Base-by-base conservation (phyloP, 805 yeast species). In the Scheffersomyces stipitis region DNA sequence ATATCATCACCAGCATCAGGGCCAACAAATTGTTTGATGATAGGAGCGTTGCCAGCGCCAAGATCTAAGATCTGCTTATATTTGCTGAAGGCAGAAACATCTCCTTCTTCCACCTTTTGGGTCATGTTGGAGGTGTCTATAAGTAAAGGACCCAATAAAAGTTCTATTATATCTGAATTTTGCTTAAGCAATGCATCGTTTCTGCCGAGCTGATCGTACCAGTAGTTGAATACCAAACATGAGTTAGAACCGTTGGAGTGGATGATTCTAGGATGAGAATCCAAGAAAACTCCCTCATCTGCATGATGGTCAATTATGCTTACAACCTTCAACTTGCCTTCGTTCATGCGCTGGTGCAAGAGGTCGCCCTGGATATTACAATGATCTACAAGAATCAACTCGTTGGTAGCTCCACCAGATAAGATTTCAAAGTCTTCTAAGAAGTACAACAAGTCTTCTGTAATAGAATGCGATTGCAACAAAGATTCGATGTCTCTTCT, bases 241-340 rank as follows among this genome's bases (percentile, higher is more conserved):
- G 88, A 75, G 58, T 96, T 89, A 41, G 96, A 86, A 0, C 97
- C 98, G 31, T 77, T 64, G 3, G 69, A 62, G 30, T 64, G 58
- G 30, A 90, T 69, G 2, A 83, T 61, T 36, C 93, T 62, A 0
- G 96, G 96, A 1, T 36, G 35, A 0, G 80, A 80, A 30, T 76
- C 65, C 13, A 46, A 26, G 45, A 68, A 78, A 6, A 62, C 58
- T 0, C 64, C 64, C 44, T 81, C 84, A 50, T 90, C 96, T 13
- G 73, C 83, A 56, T 91, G 99, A 56, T 91, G 99, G 56, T 91
- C 99, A 17, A 93, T 76, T 5, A 93, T 78, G 0, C 81, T 82
- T 1, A 60, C 58, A 0, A 84, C 79, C 4, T 58, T 48, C 4
- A 58, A 33, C 6, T 45, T 41, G 3, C 52, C 46, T 3, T 53